Base-by-base conservation (phyloP, 2,329 filamentous ascomycete genomes). In the Phaeosphaeria sp. region DNA sequence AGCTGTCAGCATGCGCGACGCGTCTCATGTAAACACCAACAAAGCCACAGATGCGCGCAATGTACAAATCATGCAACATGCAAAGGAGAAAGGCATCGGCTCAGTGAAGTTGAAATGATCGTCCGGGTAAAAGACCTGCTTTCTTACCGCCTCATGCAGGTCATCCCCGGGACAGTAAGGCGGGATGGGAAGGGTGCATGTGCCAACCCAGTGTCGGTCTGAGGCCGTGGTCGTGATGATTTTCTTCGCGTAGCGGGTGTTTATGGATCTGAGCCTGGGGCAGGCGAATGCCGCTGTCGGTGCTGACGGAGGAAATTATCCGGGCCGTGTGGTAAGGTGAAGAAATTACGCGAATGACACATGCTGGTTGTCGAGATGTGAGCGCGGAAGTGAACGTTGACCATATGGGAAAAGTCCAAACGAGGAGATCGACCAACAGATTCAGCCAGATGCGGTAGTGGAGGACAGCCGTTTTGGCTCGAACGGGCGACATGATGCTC, bases 271-370 rank as follows among this genome's bases (percentile, higher is more conserved):
- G 42, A 9, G 33, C 9, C 8, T 46, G 43, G 39, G n/a, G 22
- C 25, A 46, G 17, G 51, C 20, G 20, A 22, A 43, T 42, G 30
- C 40, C 40, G 11, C 17, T 43, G 20, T 43, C 20, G 17, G 20
- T 43, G 40, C 40, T 43, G 17, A 21, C 40, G 6, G 40, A 43
- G 9, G 11, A 43, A 46, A 57, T 61, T 57, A 61, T 49, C 56
- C 59, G 53, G 44, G 25, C 59, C 56, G 48, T 59, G 13, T 42
- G 22, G 21, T 50, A 49, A 53, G 24, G 40, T 43, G 25, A 22
- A 53, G 43, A 30, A 1, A 8, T 20, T 40, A n/a, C 25, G 25
- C 11, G 8, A 47, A 44, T 18, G 8, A 11, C 9, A 36, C 6
- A 43, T 43, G 40, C n/a, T 20, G 8, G 11, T 6, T 7, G 5